Base-by-base conservation (phyloP, 2,329 filamentous ascomycete genomes). In the Stachybotrys echinatus region DNA sequence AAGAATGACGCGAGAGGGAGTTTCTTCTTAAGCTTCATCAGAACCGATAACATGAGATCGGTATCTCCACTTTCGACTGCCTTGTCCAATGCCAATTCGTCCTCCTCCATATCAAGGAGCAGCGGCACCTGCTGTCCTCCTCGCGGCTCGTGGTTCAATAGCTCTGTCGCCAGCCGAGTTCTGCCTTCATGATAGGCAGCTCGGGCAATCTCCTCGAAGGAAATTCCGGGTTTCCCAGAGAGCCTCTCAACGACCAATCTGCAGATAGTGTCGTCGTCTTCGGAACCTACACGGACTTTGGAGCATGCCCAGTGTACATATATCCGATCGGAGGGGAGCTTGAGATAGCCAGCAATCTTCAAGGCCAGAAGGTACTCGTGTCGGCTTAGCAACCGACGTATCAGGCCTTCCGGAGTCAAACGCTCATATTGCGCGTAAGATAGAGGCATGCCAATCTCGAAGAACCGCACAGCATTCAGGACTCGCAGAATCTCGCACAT, bases 231-330 rank as follows among this genome's bases (percentile, higher is more conserved):
- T 63, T 95, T 96, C 34, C 89, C 91, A 1, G 87, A 83, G 1
- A 99, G 78, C 60, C 90, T 89, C 58, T 90, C 85, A 10, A 97
- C 92, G 14, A 99, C 89, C 47, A 92, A 76, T 27, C 83, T 81
- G 67, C 92, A 96, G 40, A 96, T 89, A 1, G 84, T 83, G 43
- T 95, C 91, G 62, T 97, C 94, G 53, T 95, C 87, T 55, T 91
- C 91, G 1, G 84, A 80, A 0, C 92, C 92, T 3, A 87, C 74
- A 22, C 91, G 88, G 4, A 97, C 92, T 66, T 97, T 99, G 63
- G 94, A 87, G 18, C 88, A 92, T 2, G 94, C 94, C 94, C 94
- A 99, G 65, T 96, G 92, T 1, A 96, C 90, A 61, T 96, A 96
- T 52, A 99, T 95, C 48, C 85, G 83, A 65, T 95, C 91, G 0